These are phyloP conservation scores for Terfezia claveryi DNA, from an alignment of 495 filamentous ascomycete genomes.

Conservation along the genomic window DNA sequence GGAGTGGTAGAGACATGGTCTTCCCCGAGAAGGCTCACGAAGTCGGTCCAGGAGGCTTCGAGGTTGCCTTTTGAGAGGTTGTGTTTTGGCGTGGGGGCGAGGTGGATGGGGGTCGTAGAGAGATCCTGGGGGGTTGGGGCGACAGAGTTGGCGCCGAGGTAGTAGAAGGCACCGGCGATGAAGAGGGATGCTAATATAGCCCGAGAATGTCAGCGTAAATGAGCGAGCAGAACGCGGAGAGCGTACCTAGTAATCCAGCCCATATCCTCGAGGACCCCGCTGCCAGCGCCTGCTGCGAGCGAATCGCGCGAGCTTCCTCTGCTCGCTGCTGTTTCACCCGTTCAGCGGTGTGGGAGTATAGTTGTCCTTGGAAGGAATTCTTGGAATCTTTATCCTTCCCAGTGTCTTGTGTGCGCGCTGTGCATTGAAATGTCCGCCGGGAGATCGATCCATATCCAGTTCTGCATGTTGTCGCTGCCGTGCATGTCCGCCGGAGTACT, in stretches of 20 bases:
- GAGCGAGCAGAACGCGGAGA: conserved; percentile 38
- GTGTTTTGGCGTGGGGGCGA: conserved; percentile 39
- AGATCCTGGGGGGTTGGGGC: conserved; percentile 31
- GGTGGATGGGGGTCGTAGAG: conserved; percentile 52
- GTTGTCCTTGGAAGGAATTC: conserved; percentile 56
- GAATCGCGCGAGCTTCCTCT: conserved; percentile 43
- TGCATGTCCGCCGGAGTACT: too few relatives aligned
- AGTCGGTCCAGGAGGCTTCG: conserved; percentile 85
- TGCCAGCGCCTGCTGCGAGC: conserved; percentile 30
- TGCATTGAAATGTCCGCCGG: not conserved
- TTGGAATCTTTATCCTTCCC: conserved; percentile 1
- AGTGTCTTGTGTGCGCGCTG: not conserved
- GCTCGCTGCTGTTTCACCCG: conserved; percentile 53
- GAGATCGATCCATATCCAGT: too few relatives aligned
- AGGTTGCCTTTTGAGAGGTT: conserved; percentile 53
- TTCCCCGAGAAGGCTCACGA: conserved; percentile 58
- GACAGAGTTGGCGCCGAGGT: conserved; percentile 40
- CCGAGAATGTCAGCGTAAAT: conserved; percentile 1
- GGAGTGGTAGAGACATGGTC: conserved; percentile 62
- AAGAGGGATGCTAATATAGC: conserved; percentile 30
- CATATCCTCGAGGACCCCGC: conserved; percentile 26
- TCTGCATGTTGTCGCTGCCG: too few relatives aligned
- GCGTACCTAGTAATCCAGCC: conserved; percentile 21
- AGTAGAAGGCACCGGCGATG: conserved; percentile 43
- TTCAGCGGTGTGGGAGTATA: conserved; percentile 62